Percentiles rank a stretch among this genome's conserved stretches.
Evolutionary conservation across 2,329 filamentous ascomycete species (phyloP).

Genomic region (Exophiala mesophila): DNA sequence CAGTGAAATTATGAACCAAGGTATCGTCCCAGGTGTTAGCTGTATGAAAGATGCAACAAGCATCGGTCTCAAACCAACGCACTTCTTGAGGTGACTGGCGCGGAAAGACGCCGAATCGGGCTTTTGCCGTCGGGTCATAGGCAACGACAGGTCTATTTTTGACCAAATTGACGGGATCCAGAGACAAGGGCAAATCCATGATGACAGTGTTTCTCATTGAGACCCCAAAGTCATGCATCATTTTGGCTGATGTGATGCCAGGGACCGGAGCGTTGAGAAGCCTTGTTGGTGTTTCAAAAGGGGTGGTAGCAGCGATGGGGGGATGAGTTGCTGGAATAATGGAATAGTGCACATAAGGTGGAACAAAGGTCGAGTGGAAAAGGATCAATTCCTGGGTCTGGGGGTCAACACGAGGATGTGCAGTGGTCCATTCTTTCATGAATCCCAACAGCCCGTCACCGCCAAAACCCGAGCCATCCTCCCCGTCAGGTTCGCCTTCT

Average conservation of each 20-base stretch:
- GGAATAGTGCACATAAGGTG: slow-evolving; percentile 65
- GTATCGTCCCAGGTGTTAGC: slow-evolving; percentile 64
- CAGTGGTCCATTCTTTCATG: slow-evolving; percentile 67
- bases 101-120: slow-evolving; percentile 65
- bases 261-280: slow-evolving; percentile 54
- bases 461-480: slow-evolving; percentile 43
- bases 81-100: slow-evolving; percentile 53
- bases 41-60: slow-evolving; percentile 68
- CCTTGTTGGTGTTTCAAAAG: slow-evolving; percentile 25
- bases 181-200: slow-evolving; percentile 62
- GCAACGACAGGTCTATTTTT: slow-evolving; percentile 54
- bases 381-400: slow-evolving; percentile 60
- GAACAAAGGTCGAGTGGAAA: slow-evolving; percentile 61
- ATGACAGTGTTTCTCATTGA: slow-evolving; percentile 60
- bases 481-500: slow-evolving; percentile 37
- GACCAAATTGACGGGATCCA: slow-evolving; percentile 59
- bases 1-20: slow-evolving; percentile 27
- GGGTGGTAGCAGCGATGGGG: slow-evolving; percentile 30
- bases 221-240: slow-evolving; percentile 74
- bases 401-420: slow-evolving; percentile 62
- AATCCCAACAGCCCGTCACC: slow-evolving; percentile 54
- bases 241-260: slow-evolving; percentile 59
- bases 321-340: slow-evolving; percentile 42
- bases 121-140: slow-evolving; percentile 54
- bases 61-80: slow-evolving; percentile 63